These are phyloP conservation scores for Stephanodiscus triporus DNA, from an alignment of 108 stramenopile genomes.

Conservation along the genomic window DNA sequence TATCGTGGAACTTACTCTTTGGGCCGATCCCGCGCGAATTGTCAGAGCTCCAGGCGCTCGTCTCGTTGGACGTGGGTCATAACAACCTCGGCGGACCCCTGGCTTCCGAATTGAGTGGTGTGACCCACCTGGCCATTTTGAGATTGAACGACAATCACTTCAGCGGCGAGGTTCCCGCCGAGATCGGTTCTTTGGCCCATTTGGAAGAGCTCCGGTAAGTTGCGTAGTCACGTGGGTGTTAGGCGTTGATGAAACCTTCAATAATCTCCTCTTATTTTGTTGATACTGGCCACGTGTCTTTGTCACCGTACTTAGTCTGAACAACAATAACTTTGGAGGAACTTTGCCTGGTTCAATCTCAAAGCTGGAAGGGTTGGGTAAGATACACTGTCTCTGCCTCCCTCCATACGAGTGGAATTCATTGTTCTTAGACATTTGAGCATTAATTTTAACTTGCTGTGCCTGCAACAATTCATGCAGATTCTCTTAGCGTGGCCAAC, in stretches of 20 bases:
- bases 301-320: constrained; percentile 22
- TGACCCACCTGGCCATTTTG: constrained; percentile 42
- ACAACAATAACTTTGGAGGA: constrained; percentile 52
- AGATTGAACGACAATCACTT: constrained; percentile 55
- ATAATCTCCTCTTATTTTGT: background rate
- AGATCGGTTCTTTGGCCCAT: constrained; percentile 58
- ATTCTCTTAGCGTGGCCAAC: constrained; percentile 33
- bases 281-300: background rate
- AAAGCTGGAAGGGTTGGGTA: constrained; percentile 36
- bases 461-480: background rate
- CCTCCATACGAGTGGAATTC: background rate
- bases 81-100: constrained; percentile 49
- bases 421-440: background rate
- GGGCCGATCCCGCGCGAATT: constrained; percentile 44
- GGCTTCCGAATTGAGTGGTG: constrained; percentile 34
- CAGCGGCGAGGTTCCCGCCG: constrained; percentile 42
- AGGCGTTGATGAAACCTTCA: background rate
- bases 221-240: background rate
- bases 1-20: constrained; percentile 36
- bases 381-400: background rate
- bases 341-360: constrained; percentile 54
- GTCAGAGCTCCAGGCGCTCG: constrained; percentile 19
- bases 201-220: constrained; percentile 47
- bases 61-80: constrained; percentile 36
- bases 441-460: background rate